Percentiles rank a stretch among this genome's conserved stretches.
phyloP scores from a whole-genome alignment of 2,329 filamentous ascomycete genomes.

The Bipolaris gigantea region DNA sequence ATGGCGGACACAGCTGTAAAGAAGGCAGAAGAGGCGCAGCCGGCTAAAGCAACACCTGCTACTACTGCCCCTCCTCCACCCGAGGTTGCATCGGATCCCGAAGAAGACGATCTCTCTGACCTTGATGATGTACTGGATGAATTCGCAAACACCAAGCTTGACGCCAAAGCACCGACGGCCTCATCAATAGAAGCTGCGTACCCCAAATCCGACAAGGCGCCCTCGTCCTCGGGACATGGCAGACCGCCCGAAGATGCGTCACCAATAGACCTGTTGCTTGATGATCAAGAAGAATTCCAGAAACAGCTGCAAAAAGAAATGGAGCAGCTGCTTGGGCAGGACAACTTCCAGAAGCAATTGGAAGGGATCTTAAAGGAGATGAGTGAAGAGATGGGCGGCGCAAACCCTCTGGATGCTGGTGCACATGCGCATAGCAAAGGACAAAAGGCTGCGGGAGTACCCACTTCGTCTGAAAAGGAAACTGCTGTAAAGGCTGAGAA shows the following conservation, averaged over 20 bases:
- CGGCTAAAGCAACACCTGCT: conserved; percentile 8
- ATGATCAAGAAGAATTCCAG: conserved; percentile 70
- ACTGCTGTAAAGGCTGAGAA: conserved; percentile 56
- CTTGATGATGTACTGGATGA: conserved; percentile 94
- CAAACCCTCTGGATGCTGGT: conserved; percentile 20
- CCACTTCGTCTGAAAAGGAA: conserved; percentile 12
- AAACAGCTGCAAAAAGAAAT: conserved; percentile 88
- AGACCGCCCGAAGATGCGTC: conserved; percentile 38
- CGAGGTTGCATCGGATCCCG: conserved; percentile 72
- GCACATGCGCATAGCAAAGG: conserved; percentile 29
- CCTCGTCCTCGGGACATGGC: conserved; percentile 46
- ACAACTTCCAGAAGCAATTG: conserved; percentile 76
- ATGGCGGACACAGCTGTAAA: conserved; percentile 31
- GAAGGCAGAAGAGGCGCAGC: conserved; percentile 20
- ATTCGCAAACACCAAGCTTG: conserved; percentile 70
- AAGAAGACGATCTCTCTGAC: conserved; percentile 90
- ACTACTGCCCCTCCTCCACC: conserved; percentile 20
- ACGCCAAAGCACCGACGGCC: conserved; percentile 48
- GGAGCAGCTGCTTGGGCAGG: conserved; percentile 75
- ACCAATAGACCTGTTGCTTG: conserved; percentile 34
- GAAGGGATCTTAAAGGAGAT: conserved; percentile 75
- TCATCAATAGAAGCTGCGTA: conserved; percentile 36
- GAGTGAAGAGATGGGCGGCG: conserved; percentile 47
- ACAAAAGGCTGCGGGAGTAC: conserved; percentile 2
- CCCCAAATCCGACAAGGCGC: conserved; percentile 34